A percentile compares a stretch with the other conserved stretches of the same genome.
These are phyloP conservation scores for Ogataea degrootiae DNA, from an alignment of 805 yeast genomes.

Conservation along the genomic window DNA sequence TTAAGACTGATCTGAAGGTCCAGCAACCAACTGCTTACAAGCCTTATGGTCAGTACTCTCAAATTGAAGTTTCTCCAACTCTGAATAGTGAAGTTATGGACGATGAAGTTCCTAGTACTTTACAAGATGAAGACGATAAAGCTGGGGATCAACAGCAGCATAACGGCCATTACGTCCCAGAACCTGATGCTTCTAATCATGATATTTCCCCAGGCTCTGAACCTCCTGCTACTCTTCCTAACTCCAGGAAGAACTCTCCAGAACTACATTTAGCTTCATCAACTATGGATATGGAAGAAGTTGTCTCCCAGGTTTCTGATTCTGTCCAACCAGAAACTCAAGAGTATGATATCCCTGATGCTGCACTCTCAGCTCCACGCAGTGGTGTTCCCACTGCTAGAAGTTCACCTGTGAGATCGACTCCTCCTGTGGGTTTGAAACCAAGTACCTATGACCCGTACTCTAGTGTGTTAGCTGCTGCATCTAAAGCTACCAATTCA, in stretches of 20 bases:
- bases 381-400: too few species aligned
- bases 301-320: too few species aligned
- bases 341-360: too few species aligned
- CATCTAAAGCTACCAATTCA: background rate
- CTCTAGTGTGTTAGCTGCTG: background rate
- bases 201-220: background rate
- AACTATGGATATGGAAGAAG: too few species aligned
- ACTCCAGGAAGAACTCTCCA: too few species aligned
- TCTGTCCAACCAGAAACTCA: too few species aligned
- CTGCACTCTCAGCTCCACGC: too few species aligned
- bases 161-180: background rate
- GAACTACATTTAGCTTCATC: too few species aligned
- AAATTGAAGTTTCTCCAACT: conserved; percentile 8
- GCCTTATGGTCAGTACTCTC: conserved; percentile 2
- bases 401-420: too few species aligned
- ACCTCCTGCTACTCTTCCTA: background rate
- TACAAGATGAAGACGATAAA: background rate
- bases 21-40: conserved; percentile 14
- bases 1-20: conserved; percentile 10
- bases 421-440: too few species aligned
- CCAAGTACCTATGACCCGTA: background rate
- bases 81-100: conserved; percentile 3
- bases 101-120: background rate
- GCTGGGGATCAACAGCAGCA: background rate
- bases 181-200: background rate